Evolutionary conservation across 495 filamentous ascomycete genomes (phyloP), one percentile per base, ranked within the genome.

Genomic region (Neurospora cerealis): DNA sequence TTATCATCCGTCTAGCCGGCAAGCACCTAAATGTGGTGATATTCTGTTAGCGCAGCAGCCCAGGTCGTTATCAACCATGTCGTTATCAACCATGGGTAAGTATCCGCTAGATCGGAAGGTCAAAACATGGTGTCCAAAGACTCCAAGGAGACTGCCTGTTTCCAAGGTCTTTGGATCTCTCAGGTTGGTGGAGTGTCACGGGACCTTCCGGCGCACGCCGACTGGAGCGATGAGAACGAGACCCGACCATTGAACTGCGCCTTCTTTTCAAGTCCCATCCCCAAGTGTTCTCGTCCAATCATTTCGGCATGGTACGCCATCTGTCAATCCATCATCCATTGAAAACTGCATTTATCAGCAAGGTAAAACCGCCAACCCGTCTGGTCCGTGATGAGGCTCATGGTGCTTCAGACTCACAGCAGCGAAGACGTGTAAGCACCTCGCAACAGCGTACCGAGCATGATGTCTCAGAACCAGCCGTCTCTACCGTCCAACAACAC

Each of bases 141-240:
- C 54, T 32, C 54, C 54, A 32, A 34, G 54, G 54, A 66, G 28
- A 36, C 54, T 66, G 54, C 54, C 54, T 66, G 54, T 66, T 66
- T 66, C 54, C 54, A 66, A 34, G 54, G 54, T 66, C 54, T 66
- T 34, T 32, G 48, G 11, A 5, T 60, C 21, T 24, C 48, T 60
- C 54, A 66, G 28, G 28, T 36, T 66, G 54, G 54, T 66, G 54
- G 54, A 66, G 34, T 19, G 73, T 74, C 70, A 74, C 73, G 73
- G 73, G 73, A 72, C 70, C 28, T 74, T 74, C 73, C 70, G 70
- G 70, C 69, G 71, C 71, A 66, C 54, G 54, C 54, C 54, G 54
- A 66, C 54, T 32, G 54, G 54, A 66, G 54, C 54, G 28, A 66
- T 34, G 28, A 66, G 28, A 62, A 62, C 54, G 15, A 62, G 54